Percentiles rank a stretch among this genome's conserved stretches.
Evolutionary conservation across 106 monocot genomes (phyloP).

Genomic region (Dendrobium huoshanense): DNA sequence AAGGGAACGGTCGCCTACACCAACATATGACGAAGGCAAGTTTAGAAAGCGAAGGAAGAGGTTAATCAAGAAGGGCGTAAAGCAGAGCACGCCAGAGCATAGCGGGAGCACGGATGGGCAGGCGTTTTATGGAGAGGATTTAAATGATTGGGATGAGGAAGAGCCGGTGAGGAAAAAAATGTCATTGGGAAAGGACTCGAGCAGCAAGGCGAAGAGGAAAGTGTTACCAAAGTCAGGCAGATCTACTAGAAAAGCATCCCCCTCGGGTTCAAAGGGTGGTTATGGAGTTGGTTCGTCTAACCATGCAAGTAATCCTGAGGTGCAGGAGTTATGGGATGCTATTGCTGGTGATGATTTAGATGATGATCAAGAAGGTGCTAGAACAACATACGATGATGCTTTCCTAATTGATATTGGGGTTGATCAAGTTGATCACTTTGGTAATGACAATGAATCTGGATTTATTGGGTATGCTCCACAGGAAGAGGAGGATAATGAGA

Average conservation of each 20-base stretch:
- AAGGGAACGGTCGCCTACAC: constrained; percentile 71
- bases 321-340: constrained; percentile 81
- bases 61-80: constrained; percentile 62
- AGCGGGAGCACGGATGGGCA: constrained; percentile 6
- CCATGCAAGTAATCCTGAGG: constrained; percentile 36
- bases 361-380: constrained; percentile 79
- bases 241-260: constrained; percentile 11
- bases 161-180: constrained; percentile 38
- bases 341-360: constrained; percentile 85
- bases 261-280: constrained; percentile 17
- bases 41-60: constrained; percentile 67
- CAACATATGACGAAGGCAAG: constrained; percentile 34
- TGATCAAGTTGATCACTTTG: constrained; percentile 62
- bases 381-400: constrained; percentile 78
- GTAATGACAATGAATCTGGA: constrained; percentile 70
- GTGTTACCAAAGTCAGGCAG: constrained; percentile 6
- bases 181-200: constrained; percentile 11
- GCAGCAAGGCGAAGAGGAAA: constrained; percentile 36
- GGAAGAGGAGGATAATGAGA: constrained; percentile 94
- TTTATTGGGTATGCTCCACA: constrained; percentile 68
- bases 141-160: constrained; percentile 65
- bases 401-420: constrained; percentile 94
- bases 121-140: constrained; percentile 25
- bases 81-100: constrained; percentile 19
- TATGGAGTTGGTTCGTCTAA: constrained; percentile 16